These are phyloP conservation scores for Acacia concinna DNA, from an alignment of 331 rosid species.

Conservation along the genomic window DNA sequence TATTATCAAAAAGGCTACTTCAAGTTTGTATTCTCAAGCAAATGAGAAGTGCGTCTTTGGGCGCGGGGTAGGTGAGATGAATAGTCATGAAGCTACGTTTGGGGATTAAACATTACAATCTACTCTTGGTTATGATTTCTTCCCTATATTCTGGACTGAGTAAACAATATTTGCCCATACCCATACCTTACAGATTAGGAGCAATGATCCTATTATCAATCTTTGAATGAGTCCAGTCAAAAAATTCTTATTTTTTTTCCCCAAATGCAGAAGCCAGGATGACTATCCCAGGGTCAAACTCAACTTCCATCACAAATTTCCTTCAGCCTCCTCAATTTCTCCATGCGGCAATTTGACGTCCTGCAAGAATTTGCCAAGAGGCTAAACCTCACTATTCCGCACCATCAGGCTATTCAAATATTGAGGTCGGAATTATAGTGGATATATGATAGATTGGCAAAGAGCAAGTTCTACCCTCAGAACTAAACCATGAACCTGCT, in stretches of 20 bases:
- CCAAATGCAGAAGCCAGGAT: slow-evolving; percentile 32
- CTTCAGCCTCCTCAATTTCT: slow-evolving; percentile 25
- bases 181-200: slow-evolving; percentile 18
- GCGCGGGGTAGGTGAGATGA: neutral
- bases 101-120: neutral
- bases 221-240: slow-evolving; percentile 26
- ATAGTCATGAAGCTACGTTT: neutral
- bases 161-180: slow-evolving; percentile 4
- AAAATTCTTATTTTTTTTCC: slow-evolving; percentile 10
- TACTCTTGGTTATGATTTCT: neutral
- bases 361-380: slow-evolving; percentile 33
- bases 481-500: neutral
- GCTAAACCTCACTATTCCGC: slow-evolving; percentile 28
- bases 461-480: neutral
- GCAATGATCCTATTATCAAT: slow-evolving; percentile 26
- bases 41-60: neutral
- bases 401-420: slow-evolving; percentile 16
- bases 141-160: slow-evolving; percentile 4
- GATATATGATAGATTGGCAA: neutral
- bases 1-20: neutral
- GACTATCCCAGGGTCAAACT: slow-evolving; percentile 26
- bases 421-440: neutral
- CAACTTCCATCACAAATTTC: slow-evolving; percentile 24
- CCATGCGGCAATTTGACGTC: slow-evolving; percentile 30
- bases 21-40: neutral